Evolutionary conservation across 2,329 filamentous ascomycete species (phyloP), one percentile per base, ranked within the genome.

Genomic region (Botrytis fabae): DNA sequence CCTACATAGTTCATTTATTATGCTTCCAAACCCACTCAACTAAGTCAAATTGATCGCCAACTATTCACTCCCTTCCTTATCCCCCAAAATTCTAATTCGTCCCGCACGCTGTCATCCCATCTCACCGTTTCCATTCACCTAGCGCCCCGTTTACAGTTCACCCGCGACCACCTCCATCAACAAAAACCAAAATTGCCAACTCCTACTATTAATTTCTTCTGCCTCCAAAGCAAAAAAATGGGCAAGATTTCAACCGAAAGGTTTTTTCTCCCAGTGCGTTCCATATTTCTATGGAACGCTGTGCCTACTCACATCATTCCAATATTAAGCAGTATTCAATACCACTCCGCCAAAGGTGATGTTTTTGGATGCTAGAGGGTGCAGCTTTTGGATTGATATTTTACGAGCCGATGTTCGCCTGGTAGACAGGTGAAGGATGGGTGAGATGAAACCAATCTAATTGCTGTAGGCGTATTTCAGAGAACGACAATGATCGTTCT

Each of bases 241-340:
- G 16, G 12, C 51, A 54, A 54, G n/a, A 54, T 3, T 18, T 54
- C 25, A 16, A 6, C 51, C n/a, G 2, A 0, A 3, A 16, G 51
- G 25, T 6, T 2, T 28, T 16, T 1, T 28, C 51, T 54, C n/a
- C 51, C 51, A 54, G n/a, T 54, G 51, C 2, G n/a, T 54, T 54
- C n/a, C n/a, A 54, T n/a, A 8, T 28, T 6, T 0, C 0, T 2
- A 25, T 54, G n/a, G 51, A 16, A n/a, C 51, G 18, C 28, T 54
- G 48, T 28, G 28, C 7, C n/a, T 16, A 28, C 7, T n/a, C 7
- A 28, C 51, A 54, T 54, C n/a, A 4, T 54, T 54, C 51, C 51
- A n/a, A 54, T 54, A 54, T 54, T 54, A 54, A 54, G 51, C 51
- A 54, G 18, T 54, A 54, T 28, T 54, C 51, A 54, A 54, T 54